A percentile compares a stretch with the other conserved stretches of the same genome.
Conservation (phyloP, 257 asterid species). For the Gentiana macrophylla region DNA sequence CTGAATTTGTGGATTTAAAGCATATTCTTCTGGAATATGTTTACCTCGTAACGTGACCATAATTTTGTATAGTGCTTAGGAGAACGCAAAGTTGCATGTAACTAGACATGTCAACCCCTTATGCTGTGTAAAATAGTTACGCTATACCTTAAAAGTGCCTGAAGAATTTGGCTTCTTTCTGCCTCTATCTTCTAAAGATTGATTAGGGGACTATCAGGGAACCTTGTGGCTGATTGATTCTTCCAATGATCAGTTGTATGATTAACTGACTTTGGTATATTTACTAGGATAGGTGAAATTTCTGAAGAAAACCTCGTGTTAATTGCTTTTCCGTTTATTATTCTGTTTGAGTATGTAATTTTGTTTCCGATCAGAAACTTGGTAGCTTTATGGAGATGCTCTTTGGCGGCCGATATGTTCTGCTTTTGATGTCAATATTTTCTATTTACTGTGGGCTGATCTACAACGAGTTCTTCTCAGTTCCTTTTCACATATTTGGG, state of each 20-base stretch:
- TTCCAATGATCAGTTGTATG: background rate
- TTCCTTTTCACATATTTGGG: conserved; percentile 97
- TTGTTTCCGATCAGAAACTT: conserved; percentile 62
- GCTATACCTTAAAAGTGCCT: too few species aligned
- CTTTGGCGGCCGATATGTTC: conserved; percentile 90
- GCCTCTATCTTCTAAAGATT: too few species aligned
- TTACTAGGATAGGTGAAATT: background rate
- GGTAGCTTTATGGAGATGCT: conserved; percentile 99
- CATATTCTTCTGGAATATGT: too few species aligned
- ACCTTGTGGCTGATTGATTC: background rate
- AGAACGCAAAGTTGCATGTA: too few species aligned
- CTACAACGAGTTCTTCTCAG: conserved; percentile 96
- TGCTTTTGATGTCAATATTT: conserved; percentile 87
- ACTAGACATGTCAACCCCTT: too few species aligned
- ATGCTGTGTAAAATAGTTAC: too few species aligned
- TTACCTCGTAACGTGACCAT: too few species aligned
- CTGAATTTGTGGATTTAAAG: too few species aligned
- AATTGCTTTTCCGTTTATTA: background rate
- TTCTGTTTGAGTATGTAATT: background rate
- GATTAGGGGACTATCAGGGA: too few species aligned
- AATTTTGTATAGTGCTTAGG: too few species aligned
- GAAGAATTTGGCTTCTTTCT: too few species aligned
- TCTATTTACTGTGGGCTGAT: conserved; percentile 94
- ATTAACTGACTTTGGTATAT: background rate
- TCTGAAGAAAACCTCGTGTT: background rate